Base-by-base conservation (phyloP, 148 eudicot species). In the Amaranthus palmeri region DNA sequence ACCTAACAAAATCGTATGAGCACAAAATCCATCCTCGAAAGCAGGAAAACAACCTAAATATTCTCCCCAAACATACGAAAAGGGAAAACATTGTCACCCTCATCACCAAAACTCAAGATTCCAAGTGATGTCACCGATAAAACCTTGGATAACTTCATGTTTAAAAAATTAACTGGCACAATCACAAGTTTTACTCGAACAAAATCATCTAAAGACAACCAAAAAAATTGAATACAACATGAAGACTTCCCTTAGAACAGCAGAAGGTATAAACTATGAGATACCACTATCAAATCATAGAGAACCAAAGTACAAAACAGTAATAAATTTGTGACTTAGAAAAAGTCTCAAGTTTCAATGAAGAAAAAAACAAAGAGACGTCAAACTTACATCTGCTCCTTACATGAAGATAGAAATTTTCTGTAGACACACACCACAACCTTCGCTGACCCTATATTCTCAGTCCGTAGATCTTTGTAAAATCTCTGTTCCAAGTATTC, bases 351-450 rank as follows among this genome's bases (percentile, higher is more conserved):
- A 61, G 40, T 12, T 17, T 3, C 43, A 66, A 18, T 25, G 36
- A 25, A 25, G 46, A 17, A 69, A 61, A 48, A 52, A 61, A 65
- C 57, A 49, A 62, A 80, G 51, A 80, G 51, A 64, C 8, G 40
- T 71, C 59, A 69, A 78, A 87, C 97, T 89, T 89, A 92, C 97
- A 92, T 87, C 81, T 92, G 96, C 85, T 88, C 89, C 87, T 89
- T 92, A 81, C 97, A 92, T 78, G 96, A 78, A 64, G 89, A 81
- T 71, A 90, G 73, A 80, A 92, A 81, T 84, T 84, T 92, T 83
- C 88, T 82, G 80, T 89, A 92, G 71, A 92, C 69, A 68, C 87
- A 83, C 63, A 85, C 69, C 74, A 89, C 96, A 78, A 83, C 81
- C 80, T 87, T 88, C 71, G 81, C 97, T 55, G 92, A 87, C 72